Conservation (phyloP, 345 rosid species). For the Salix koriyanagi region DNA sequence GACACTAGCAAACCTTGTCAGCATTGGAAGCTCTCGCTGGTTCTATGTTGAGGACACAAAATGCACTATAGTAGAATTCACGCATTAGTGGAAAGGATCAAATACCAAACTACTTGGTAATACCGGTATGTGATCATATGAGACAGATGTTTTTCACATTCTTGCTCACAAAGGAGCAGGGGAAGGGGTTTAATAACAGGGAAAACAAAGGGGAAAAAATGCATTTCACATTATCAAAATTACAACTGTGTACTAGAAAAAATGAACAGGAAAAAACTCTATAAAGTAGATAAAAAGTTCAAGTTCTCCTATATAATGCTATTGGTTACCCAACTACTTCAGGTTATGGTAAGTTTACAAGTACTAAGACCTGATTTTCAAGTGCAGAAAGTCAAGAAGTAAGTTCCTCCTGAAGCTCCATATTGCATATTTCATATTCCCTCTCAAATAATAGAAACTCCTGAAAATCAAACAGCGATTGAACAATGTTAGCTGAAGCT, state of each 20-base stretch:
- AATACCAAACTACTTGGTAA: no score
- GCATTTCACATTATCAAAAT: no score
- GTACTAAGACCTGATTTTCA: background rate
- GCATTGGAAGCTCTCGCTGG: no score
- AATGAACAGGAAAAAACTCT: no score
- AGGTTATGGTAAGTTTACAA: background rate
- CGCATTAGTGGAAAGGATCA: background rate
- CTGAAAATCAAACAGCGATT: slow-evolving; percentile 33
- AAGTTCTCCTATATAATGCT: background rate
- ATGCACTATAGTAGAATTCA: background rate
- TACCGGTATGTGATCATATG: no score
- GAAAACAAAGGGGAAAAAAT: no score
- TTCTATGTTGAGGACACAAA: no score
- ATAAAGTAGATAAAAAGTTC: background rate
- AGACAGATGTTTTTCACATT: no score
- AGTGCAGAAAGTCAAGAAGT: slow-evolving; percentile 14
- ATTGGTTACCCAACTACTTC: background rate
- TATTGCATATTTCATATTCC: slow-evolving; percentile 64
- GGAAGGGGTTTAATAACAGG: no score
- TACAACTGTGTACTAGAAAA: no score
- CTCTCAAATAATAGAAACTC: slow-evolving; percentile 84
- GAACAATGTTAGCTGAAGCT: slow-evolving; percentile 3
- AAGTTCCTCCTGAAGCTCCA: slow-evolving; percentile 63
- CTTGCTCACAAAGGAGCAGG: no score
- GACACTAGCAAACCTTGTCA: no score